These are phyloP conservation scores for Phytophthora colocasiae DNA, from an alignment of 352 stramenopile genomes.

Conservation along the genomic window DNA sequence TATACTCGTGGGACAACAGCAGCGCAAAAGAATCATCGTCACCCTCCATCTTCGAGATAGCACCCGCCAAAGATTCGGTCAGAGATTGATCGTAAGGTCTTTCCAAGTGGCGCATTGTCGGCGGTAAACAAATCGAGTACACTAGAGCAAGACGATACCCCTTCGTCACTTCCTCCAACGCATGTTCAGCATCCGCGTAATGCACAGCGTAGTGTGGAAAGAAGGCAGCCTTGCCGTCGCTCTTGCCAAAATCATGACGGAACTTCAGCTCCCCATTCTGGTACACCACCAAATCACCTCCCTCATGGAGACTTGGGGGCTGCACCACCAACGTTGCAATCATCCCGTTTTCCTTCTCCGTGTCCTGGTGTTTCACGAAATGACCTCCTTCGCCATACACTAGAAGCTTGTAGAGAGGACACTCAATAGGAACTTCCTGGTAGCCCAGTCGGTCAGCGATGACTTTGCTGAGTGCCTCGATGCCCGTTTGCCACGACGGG, in stretches of 20 bases:
- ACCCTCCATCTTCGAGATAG: background rate
- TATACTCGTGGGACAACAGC: background rate
- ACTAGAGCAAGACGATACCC: constrained; percentile 8
- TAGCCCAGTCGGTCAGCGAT: constrained; percentile 20
- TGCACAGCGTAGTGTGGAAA: constrained; percentile 29
- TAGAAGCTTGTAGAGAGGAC: constrained; percentile 52
- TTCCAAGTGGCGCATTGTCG: background rate
- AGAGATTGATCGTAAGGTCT: background rate
- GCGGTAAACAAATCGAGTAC: constrained; percentile 17
- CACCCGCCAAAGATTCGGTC: background rate
- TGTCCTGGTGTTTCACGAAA: constrained; percentile 57
- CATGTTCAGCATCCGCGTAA: constrained; percentile 37
- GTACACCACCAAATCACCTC: constrained; percentile 30
- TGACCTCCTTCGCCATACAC: constrained; percentile 51
- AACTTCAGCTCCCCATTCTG: constrained; percentile 3
- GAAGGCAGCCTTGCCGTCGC: constrained; percentile 13
- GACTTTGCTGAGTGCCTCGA: constrained; percentile 12
- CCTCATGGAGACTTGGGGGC: constrained; percentile 30
- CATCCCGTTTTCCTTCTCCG: constrained; percentile 61
- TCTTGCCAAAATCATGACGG: constrained; percentile 32
- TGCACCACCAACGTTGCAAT: constrained; percentile 56
- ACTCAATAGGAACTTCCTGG: constrained; percentile 17
- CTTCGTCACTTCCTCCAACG: constrained; percentile 31
- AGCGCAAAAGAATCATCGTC: background rate
- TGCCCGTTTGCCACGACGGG: constrained; percentile 17